A percentile compares a stretch with the other conserved stretches of the same genome.
These are phyloP conservation scores for Rugiboletus extremiorientalis DNA, from an alignment of 1,284 basidiomycete species.

Conservation along the genomic window DNA sequence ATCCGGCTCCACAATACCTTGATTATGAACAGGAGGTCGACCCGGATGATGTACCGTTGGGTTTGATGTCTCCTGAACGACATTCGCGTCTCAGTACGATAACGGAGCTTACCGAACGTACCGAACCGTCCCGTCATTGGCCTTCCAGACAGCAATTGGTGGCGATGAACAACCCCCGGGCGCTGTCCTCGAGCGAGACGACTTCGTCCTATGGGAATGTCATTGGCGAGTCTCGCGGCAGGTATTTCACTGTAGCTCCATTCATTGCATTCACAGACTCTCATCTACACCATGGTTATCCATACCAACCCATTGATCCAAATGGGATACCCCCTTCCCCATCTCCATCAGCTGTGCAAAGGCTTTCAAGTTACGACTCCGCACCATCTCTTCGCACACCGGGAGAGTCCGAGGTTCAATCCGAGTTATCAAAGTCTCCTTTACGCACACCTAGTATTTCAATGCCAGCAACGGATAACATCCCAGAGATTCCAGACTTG, in stretches of 20 bases:
- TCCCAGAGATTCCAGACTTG: slow-evolving; percentile 58
- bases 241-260: not conserved
- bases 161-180: slow-evolving; percentile 39
- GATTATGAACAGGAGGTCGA: slow-evolving; percentile 21
- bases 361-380: slow-evolving; percentile 58
- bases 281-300: no score
- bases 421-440: slow-evolving; percentile 26
- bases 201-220: slow-evolving; percentile 63
- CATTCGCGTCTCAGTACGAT: slow-evolving; percentile 55
- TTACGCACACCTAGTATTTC: slow-evolving; percentile 41
- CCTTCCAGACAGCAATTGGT: slow-evolving; percentile 39
- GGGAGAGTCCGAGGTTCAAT: slow-evolving; percentile 37
- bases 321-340: slow-evolving; percentile 64
- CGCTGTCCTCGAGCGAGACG: slow-evolving; percentile 42
- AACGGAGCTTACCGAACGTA: slow-evolving; percentile 61
- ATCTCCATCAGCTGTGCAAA: slow-evolving; percentile 69
- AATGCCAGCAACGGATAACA: slow-evolving; percentile 46
- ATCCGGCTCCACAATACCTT: slow-evolving; percentile 24
- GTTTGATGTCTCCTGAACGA: slow-evolving; percentile 25
- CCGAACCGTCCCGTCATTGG: slow-evolving; percentile 53
- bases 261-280: slow-evolving; percentile 19
- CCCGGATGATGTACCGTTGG: slow-evolving; percentile 16
- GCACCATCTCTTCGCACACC: slow-evolving; percentile 53
- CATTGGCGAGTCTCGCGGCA: slow-evolving; percentile 45
- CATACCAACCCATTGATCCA: slow-evolving; percentile 44